A percentile compares a stretch with the other conserved stretches of the same genome.
phyloP scores from a whole-genome alignment of 2,329 filamentous ascomycete species.

The Diplodia seriata region DNA sequence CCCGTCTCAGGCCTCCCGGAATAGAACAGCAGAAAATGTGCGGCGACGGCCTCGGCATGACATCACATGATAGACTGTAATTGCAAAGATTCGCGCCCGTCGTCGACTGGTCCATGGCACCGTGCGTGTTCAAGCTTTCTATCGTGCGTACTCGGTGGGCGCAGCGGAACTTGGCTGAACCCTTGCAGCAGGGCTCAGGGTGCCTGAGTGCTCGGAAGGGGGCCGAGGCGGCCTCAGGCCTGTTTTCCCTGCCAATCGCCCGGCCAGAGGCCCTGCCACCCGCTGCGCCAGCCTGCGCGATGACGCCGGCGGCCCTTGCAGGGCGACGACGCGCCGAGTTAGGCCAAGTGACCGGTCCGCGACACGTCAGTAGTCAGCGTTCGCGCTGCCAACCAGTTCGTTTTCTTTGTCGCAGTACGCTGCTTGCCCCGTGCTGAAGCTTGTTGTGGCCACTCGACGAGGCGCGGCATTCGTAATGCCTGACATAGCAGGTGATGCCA shows the following conservation, averaged over 20 bases:
- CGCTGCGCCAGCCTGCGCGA: conserved; percentile 22
- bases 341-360: conserved; percentile 8
- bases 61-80: conserved; percentile 20
- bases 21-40: conserved; percentile 23
- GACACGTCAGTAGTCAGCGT: conserved; percentile 30
- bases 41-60: conserved; percentile 13
- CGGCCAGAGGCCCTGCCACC: conserved; percentile 10
- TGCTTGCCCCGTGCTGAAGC: not conserved
- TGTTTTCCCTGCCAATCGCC: conserved; percentile 10
- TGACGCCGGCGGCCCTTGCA: conserved; percentile 23
- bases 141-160: conserved; percentile 17
- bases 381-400: conserved; percentile 21
- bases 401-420: conserved; percentile 7
- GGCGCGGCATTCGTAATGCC: conserved; percentile 30
- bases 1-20: conserved; percentile 5
- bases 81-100: conserved; percentile 14
- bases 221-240: conserved; percentile 19
- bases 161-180: conserved; percentile 22
- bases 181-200: conserved; percentile 11
- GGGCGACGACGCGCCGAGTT: conserved; percentile 4
- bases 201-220: conserved; percentile 20
- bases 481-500: conserved; percentile 25
- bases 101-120: not conserved
- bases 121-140: not conserved
- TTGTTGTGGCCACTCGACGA: conserved; percentile 20